Evolutionary conservation across 2,329 filamentous ascomycete species (phyloP).

Genomic region (Fonsecaea erecta): DNA sequence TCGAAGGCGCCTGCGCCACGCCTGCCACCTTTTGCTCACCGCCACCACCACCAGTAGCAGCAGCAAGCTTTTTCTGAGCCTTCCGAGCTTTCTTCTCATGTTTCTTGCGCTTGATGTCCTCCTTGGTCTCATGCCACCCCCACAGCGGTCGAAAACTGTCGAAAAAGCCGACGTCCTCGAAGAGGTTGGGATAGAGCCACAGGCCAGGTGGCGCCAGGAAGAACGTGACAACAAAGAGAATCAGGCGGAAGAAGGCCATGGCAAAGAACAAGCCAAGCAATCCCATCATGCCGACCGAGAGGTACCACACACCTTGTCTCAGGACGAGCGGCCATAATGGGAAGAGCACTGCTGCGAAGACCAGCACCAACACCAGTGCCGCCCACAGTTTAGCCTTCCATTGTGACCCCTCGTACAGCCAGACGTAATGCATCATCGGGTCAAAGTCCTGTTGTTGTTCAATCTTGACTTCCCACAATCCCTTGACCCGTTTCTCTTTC

Average conservation of each 20-base stretch:
- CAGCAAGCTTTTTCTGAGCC: slow-evolving; percentile 32
- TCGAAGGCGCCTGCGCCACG: slow-evolving; percentile 33
- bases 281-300: slow-evolving; percentile 90
- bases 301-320: slow-evolving; percentile 93
- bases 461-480: slow-evolving; percentile 92
- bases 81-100: slow-evolving; percentile 42
- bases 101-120: slow-evolving; percentile 64
- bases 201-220: slow-evolving; percentile 82
- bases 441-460: slow-evolving; percentile 87
- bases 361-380: slow-evolving; percentile 75
- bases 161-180: slow-evolving; percentile 98
- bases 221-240: slow-evolving; percentile 91
- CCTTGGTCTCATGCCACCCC: slow-evolving; percentile 83
- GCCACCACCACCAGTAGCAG: background rate
- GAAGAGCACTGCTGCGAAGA: slow-evolving; percentile 91
- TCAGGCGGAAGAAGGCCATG: slow-evolving; percentile 96
- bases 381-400: slow-evolving; percentile 94
- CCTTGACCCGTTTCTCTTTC: slow-evolving; percentile 87
- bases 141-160: slow-evolving; percentile 95
- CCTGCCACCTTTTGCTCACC: slow-evolving; percentile 13
- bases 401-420: slow-evolving; percentile 93
- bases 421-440: slow-evolving; percentile 83
- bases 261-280: slow-evolving; percentile 91
- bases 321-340: slow-evolving; percentile 93
- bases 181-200: slow-evolving; percentile 98